phyloP scores from a whole-genome alignment of 768 basidiomycete species.

The Lactarius evosmus region DNA sequence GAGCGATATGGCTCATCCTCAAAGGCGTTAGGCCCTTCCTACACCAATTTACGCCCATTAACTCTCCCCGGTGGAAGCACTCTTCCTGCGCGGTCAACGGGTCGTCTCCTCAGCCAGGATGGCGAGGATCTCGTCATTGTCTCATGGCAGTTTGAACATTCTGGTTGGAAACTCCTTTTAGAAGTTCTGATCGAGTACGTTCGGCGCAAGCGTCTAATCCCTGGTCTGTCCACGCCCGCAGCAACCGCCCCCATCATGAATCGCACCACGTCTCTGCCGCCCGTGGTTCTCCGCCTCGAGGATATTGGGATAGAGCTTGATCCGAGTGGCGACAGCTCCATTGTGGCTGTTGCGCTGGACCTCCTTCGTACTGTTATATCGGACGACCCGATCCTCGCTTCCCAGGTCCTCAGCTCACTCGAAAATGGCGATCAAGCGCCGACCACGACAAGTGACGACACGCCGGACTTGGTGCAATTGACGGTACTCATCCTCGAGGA shows the following conservation, averaged over 20 bases:
- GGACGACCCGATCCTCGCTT: slow-evolving; percentile 61
- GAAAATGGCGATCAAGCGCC: slow-evolving; percentile 50
- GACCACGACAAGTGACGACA: slow-evolving; percentile 49
- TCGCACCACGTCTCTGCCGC: slow-evolving; percentile 16
- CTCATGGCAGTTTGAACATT: slow-evolving; percentile 77
- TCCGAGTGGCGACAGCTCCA: slow-evolving; percentile 54
- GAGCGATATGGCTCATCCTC: slow-evolving; percentile 55
- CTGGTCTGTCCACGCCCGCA: slow-evolving; percentile 25
- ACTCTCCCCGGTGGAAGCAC: slow-evolving; percentile 73
- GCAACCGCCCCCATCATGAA: background rate
- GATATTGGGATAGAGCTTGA: slow-evolving; percentile 74
- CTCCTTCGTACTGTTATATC: slow-evolving; percentile 75
- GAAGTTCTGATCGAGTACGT: slow-evolving; percentile 78
- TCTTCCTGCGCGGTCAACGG: slow-evolving; percentile 63
- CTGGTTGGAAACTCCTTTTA: slow-evolving; percentile 83
- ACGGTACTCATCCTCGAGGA: slow-evolving; percentile 81
- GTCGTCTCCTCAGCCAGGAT: slow-evolving; percentile 70
- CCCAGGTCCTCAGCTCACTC: slow-evolving; percentile 62
- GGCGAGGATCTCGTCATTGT: slow-evolving; percentile 67
- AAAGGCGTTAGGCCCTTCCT: slow-evolving; percentile 50
- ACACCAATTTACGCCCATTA: slow-evolving; percentile 63
- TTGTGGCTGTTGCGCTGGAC: slow-evolving; percentile 72
- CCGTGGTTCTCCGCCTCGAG: slow-evolving; percentile 46
- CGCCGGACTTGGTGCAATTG: slow-evolving; percentile 74
- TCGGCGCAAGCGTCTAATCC: slow-evolving; percentile 49